Evolutionary conservation across 371 early-diverging fungal genomes (phyloP).

Genomic region (Rhizomucor miehei): DNA sequence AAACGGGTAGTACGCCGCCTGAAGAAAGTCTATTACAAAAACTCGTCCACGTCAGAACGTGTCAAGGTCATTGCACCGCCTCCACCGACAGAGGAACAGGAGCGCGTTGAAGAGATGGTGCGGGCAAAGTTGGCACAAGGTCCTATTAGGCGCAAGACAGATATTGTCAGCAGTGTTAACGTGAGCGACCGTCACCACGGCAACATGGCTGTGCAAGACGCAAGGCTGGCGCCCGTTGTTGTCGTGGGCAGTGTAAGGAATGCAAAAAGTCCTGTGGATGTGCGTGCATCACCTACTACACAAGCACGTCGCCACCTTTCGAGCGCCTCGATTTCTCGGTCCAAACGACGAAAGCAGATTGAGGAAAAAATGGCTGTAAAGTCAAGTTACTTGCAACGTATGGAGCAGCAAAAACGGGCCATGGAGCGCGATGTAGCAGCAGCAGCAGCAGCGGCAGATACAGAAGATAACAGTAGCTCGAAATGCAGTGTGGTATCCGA

Average conservation of each 20-base stretch:
- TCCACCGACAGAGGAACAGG: conserved; percentile 37
- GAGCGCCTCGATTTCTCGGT: conserved; percentile 6
- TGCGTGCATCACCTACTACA: background rate
- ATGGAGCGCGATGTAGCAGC: conserved; percentile 1
- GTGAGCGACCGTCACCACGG: conserved; percentile 23
- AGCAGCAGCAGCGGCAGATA: background rate
- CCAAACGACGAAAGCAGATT: conserved; percentile 3
- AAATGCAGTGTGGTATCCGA: conserved; percentile 24
- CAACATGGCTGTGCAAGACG: conserved; percentile 28
- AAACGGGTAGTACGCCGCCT: conserved; percentile 42
- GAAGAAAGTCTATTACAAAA: conserved; percentile 42
- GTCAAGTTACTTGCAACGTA: conserved; percentile 20
- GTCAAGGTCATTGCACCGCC: conserved; percentile 46
- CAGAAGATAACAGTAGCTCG: background rate
- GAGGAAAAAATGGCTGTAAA: conserved; percentile 16
- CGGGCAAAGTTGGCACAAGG: conserved; percentile 33
- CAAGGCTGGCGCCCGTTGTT: conserved; percentile 21
- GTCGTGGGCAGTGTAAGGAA: conserved; percentile 26
- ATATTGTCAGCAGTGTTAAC: conserved; percentile 24
- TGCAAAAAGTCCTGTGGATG: no score
- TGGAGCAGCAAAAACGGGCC: conserved; percentile 20
- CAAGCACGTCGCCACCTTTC: background rate
- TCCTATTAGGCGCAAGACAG: conserved; percentile 34
- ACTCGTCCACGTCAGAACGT: conserved; percentile 20
- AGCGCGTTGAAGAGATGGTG: conserved; percentile 33